These are phyloP conservation scores for Grigorovia humatica DNA, from an alignment of 805 yeast genomes.

Conservation along the genomic window DNA sequence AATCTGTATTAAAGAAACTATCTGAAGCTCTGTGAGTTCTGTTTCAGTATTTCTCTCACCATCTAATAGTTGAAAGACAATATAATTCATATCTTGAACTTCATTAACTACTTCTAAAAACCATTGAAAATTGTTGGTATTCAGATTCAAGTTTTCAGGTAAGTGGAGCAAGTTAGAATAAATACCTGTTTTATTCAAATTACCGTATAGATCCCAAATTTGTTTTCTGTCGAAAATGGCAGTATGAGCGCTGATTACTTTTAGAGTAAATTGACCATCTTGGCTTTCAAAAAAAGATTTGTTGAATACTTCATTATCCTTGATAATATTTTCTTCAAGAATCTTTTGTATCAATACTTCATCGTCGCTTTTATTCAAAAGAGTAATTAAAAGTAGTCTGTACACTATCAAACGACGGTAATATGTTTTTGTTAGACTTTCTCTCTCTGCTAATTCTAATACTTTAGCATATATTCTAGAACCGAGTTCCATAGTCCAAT, in stretches of 20 bases:
- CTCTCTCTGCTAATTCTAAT: slow-evolving; percentile 7
- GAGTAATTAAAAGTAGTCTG: slow-evolving; percentile 24
- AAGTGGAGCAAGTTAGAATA: not conserved
- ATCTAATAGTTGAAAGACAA: not conserved
- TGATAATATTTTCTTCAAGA: slow-evolving; percentile 21
- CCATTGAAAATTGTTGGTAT: not conserved
- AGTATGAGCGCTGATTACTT: not conserved
- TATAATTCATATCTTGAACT: not conserved
- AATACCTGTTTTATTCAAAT: not conserved
- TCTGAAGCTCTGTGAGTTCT: not conserved
- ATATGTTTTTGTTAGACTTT: slow-evolving; percentile 16
- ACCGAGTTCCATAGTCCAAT: slow-evolving; percentile 25
- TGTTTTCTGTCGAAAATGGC: not conserved
- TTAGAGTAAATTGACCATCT: slow-evolving; percentile 4
- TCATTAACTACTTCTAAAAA: not conserved
- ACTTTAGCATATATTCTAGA: slow-evolving; percentile 14
- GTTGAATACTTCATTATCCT: slow-evolving; percentile 26
- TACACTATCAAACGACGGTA: slow-evolving; percentile 31
- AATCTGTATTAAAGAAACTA: not conserved
- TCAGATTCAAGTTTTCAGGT: not conserved
- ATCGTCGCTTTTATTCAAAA: slow-evolving; percentile 9
- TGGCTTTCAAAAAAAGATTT: slow-evolving; percentile 32
- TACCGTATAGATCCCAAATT: not conserved
- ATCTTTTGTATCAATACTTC: slow-evolving; percentile 7
- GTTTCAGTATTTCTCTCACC: not conserved